These are phyloP conservation scores for Volvariella volvacea DNA, from an alignment of 1,284 basidiomycete genomes.

Conservation along the genomic window DNA sequence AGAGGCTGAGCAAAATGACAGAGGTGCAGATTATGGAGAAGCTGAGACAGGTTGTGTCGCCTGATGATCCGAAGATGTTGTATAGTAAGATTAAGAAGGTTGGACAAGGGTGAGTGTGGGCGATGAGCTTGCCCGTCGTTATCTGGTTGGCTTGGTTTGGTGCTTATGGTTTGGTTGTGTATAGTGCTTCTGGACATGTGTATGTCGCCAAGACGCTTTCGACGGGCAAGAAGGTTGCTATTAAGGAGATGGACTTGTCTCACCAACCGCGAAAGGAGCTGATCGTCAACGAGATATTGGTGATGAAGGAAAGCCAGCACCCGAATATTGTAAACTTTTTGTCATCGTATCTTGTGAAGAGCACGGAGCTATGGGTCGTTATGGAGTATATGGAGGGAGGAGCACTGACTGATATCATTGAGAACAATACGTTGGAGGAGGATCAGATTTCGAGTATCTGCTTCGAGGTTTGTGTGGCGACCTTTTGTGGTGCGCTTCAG, in stretches of 20 bases:
- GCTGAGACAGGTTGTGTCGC: slow-evolving; percentile 81
- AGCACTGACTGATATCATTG: slow-evolving; percentile 94
- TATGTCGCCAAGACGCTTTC: slow-evolving; percentile 93
- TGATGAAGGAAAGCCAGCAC: slow-evolving; percentile 98
- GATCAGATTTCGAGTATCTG: slow-evolving; percentile 95
- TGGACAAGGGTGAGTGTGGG: slow-evolving; percentile 87
- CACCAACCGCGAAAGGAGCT: slow-evolving; percentile 97
- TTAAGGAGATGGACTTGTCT: slow-evolving; percentile 98
- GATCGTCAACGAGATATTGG: slow-evolving; percentile 97
- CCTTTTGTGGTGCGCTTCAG: slow-evolving; percentile 1
- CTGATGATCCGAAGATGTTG: slow-evolving; percentile 82
- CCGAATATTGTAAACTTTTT: slow-evolving; percentile 99
- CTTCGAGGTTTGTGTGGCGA: slow-evolving; percentile 63
- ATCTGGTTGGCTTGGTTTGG: slow-evolving; percentile 5
- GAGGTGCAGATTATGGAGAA: slow-evolving; percentile 99
- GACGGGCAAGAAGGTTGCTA: slow-evolving; percentile 89
- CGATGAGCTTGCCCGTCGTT: slow-evolving; percentile 2
- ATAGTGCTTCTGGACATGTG: slow-evolving; percentile 94
- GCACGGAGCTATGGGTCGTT: slow-evolving; percentile 96
- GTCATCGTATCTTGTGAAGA: slow-evolving; percentile 87
- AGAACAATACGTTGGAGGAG: slow-evolving; percentile 94
- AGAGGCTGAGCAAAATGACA: slow-evolving; percentile 93
- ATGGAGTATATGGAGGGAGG: slow-evolving; percentile 99
- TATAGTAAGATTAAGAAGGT: slow-evolving; percentile 99
- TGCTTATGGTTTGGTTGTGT: slow-evolving; percentile 4